These are phyloP conservation scores for Kwoniella sp. DNA, from an alignment of 768 basidiomycete genomes.

Conservation along the genomic window DNA sequence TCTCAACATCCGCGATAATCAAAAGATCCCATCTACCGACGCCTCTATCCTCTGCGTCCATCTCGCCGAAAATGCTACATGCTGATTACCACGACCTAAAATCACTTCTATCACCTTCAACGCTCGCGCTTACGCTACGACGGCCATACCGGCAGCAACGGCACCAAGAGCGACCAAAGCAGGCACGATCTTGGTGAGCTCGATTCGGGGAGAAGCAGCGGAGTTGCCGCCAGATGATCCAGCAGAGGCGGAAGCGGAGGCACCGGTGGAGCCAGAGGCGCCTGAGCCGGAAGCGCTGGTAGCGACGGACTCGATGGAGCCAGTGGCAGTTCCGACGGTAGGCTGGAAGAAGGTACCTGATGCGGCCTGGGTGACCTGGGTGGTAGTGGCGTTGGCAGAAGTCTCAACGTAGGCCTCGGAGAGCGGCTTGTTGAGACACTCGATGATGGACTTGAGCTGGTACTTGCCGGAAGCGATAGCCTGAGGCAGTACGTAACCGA, in stretches of 20 bases:
- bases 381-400: constrained; percentile 64
- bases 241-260: constrained; percentile 10
- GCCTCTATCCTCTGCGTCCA: too few species aligned
- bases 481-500: constrained; percentile 81
- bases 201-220: constrained; percentile 3
- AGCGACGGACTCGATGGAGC: constrained; percentile 18
- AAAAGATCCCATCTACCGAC: too few species aligned
- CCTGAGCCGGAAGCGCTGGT: constrained; percentile 11
- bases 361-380: constrained; percentile 35
- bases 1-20: too few species aligned
- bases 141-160: constrained; percentile 23
- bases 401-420: constrained; percentile 79
- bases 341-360: constrained; percentile 48
- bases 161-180: constrained; percentile 11
- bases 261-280: constrained; percentile 7
- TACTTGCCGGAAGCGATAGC: constrained; percentile 72
- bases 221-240: constrained; percentile 8
- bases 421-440: constrained; percentile 64
- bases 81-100: too few species aligned
- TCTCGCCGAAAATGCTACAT: too few species aligned
- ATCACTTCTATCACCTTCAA: too few species aligned
- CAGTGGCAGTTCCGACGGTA: constrained; percentile 38
- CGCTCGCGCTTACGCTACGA: constrained; percentile 10
- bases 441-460: constrained; percentile 71
- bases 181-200: constrained; percentile 17